Base-by-base conservation (phyloP, 2,329 filamentous ascomycete species). In the Alternaria arbusti region DNA sequence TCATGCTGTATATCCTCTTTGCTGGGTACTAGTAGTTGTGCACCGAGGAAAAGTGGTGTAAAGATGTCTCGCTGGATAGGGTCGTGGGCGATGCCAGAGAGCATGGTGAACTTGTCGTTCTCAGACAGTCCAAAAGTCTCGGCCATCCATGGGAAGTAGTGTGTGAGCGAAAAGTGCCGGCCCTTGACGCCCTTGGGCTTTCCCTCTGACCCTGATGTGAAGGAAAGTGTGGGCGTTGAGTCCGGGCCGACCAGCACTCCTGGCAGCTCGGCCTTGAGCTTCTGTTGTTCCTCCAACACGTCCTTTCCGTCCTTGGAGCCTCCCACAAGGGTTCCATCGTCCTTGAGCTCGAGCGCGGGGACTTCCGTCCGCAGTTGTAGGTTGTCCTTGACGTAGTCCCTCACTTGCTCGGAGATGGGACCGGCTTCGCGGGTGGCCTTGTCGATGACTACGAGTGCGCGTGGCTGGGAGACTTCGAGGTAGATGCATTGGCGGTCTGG, bases 121-220 rank as follows among this genome's bases (percentile, higher is more conserved):
- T 89, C 85, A 1, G 88, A 90, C 51, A 96, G 85, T 52, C 88
- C 84, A 79, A 98, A 98, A 3, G 84, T 88, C 80, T 96, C 83
- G 0, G 93, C 89, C 95, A 98, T 98, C 94, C 94, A 98, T 20
- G 90, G 89, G 76, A 95, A 96, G 82, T 97, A 98, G 72, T 91
- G 90, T 1, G 93, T 88, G 64, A 98, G 83, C 54, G 89, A 91
- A 82, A 91, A 98, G 80, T 98, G 95, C 13, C 95, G 87, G 1
- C 95, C 94, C 59, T 89, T 86, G 12, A 98, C 95, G 70, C 93
- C 93, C 84, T 97, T 97, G 32, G 93, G 94, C 68, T 87, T 85
- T 49, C 92, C 93, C 81, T 96, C 92, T 1, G 85, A 88, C 5
- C 94, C 93, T 26, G 83, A 85, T 23, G 84, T 86, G 72, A 86